phyloP scores from a whole-genome alignment of 2,329 filamentous ascomycete genomes.

The Alternaria longipes region DNA sequence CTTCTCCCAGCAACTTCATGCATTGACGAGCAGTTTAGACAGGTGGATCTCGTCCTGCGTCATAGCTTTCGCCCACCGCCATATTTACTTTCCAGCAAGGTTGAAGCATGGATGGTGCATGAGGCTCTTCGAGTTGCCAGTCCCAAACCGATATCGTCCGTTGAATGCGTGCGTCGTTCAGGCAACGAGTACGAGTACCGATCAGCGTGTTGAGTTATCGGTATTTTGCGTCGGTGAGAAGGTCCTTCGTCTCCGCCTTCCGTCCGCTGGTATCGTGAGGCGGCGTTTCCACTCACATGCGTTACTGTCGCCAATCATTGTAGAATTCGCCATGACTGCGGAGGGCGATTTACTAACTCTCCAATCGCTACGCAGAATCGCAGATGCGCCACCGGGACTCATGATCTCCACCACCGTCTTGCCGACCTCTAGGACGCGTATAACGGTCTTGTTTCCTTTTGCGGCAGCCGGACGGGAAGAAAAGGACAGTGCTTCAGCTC shows the following conservation, averaged over 20 bases:
- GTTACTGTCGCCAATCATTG: slow-evolving; percentile 10
- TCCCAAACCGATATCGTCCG: slow-evolving; percentile 11
- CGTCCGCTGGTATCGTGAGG: slow-evolving; percentile 12
- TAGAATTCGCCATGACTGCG: not conserved
- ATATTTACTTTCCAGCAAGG: slow-evolving; percentile 14
- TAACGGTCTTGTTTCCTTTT: slow-evolving; percentile 21
- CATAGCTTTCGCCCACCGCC: slow-evolving; percentile 26
- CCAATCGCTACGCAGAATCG: slow-evolving; percentile 14
- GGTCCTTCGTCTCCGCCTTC: slow-evolving; percentile 14
- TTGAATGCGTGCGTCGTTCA: slow-evolving; percentile 14
- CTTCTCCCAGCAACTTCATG: slow-evolving; percentile 24
- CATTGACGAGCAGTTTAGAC: slow-evolving; percentile 33
- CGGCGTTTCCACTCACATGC: slow-evolving; percentile 15
- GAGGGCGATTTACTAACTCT: slow-evolving; percentile 5
- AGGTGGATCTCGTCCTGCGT: slow-evolving; percentile 29
- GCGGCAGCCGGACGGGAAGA: slow-evolving; percentile 10
- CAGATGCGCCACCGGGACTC: slow-evolving; percentile 4
- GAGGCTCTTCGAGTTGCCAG: slow-evolving; percentile 18
- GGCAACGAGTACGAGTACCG: slow-evolving; percentile 21
- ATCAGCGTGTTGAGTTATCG: slow-evolving; percentile 5
- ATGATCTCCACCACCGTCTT: slow-evolving; percentile 11
- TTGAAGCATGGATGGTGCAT: slow-evolving; percentile 22
- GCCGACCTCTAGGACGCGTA: slow-evolving; percentile 13
- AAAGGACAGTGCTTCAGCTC: slow-evolving; percentile 14
- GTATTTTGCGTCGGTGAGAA: slow-evolving; percentile 13